Evolutionary conservation across 805 yeast genomes (phyloP).

Genomic region (Candida manassasensis): DNA sequence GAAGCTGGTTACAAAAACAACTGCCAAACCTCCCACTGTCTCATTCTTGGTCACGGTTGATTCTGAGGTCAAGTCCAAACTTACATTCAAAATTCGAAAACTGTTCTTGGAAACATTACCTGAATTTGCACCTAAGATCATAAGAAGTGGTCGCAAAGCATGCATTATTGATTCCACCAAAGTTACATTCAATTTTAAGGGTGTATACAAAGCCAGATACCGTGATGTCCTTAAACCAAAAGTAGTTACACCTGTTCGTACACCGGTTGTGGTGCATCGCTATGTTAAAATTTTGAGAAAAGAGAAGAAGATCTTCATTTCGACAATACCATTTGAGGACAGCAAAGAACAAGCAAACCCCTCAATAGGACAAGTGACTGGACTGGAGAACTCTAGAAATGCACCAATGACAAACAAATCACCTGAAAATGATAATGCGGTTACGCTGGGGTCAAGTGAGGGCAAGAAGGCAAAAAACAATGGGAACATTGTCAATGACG

Average conservation of each 20-base stretch:
- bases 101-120: slow-evolving; percentile 1
- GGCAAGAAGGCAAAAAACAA: too few species aligned
- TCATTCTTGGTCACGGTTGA: slow-evolving; percentile 6
- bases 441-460: too few species aligned
- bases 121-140: slow-evolving; percentile 1
- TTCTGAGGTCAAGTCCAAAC: slow-evolving; percentile 5
- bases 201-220: slow-evolving; percentile 5
- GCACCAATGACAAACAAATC: too few species aligned
- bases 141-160: slow-evolving; percentile 2
- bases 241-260: background rate
- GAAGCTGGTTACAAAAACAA: slow-evolving; percentile 1
- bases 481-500: too few species aligned
- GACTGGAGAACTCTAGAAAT: too few species aligned
- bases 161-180: background rate
- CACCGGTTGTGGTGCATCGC: slow-evolving; percentile 21
- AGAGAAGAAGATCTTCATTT: slow-evolving; percentile 32
- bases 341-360: background rate
- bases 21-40: background rate
- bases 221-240: slow-evolving; percentile 7
- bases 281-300: slow-evolving; percentile 38
- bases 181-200: slow-evolving; percentile 4
- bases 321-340: slow-evolving; percentile 37
- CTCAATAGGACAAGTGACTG: too few species aligned
- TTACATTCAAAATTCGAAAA: slow-evolving; percentile 7
- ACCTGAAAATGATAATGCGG: too few species aligned